Percentiles rank a stretch among this genome's conserved stretches.
Conservation (phyloP, 768 basidiomycete genomes). For the Phylloporus sp. region DNA sequence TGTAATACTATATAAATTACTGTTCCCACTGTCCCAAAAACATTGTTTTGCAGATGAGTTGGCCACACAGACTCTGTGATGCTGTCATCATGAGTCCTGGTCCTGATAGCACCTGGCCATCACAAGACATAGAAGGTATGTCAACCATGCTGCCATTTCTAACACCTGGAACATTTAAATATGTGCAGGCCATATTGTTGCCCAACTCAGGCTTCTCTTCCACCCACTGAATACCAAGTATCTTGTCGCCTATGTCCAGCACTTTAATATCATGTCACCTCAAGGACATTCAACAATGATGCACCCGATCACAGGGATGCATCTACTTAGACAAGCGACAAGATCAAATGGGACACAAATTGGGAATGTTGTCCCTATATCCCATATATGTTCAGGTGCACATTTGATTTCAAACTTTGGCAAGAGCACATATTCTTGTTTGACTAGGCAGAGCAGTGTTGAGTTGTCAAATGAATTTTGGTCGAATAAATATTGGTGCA, state of each 20-base stretch:
- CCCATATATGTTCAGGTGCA: background rate
- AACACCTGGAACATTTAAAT: background rate
- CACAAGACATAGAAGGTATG: background rate
- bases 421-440: background rate
- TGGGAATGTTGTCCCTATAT: background rate
- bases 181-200: background rate
- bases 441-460: background rate
- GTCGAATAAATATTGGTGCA: constrained; percentile 2
- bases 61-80: background rate
- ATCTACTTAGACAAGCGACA: background rate
- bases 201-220: background rate
- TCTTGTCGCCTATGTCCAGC: background rate
- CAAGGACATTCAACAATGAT: too few species aligned
- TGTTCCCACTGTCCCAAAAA: too few species aligned
- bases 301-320: background rate
- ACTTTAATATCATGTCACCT: background rate
- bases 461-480: background rate
- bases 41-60: too few species aligned
- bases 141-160: background rate
- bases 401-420: background rate
- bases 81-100: background rate
- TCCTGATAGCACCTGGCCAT: background rate
- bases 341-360: background rate
- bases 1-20: too few species aligned
- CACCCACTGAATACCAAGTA: background rate